These are phyloP conservation scores for Botryotinia narcissicola DNA, from an alignment of 2,329 filamentous ascomycete genomes.

Conservation along the genomic window DNA sequence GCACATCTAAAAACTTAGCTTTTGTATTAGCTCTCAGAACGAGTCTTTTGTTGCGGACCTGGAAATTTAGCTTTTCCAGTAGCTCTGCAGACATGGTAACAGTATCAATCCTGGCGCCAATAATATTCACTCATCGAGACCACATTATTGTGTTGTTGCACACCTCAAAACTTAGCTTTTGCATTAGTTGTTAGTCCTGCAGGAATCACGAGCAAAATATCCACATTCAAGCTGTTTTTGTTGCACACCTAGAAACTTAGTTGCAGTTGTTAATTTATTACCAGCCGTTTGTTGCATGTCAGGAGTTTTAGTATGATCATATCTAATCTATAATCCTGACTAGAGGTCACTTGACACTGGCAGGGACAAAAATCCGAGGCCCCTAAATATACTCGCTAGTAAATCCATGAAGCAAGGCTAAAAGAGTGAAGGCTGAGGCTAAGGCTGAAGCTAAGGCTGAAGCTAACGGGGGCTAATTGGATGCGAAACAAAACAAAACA, in stretches of 20 bases:
- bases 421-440: not conserved
- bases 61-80: constrained; percentile 1
- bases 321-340: not conserved
- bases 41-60: constrained; percentile 9
- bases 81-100: not conserved
- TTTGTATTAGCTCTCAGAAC: not conserved
- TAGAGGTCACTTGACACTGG: not conserved
- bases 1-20: not conserved
- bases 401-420: not conserved
- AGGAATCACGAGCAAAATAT: not conserved
- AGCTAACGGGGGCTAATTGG: not conserved
- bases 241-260: not conserved
- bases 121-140: not conserved
- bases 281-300: not conserved
- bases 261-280: not conserved
- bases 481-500: constrained; percentile 4
- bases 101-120: constrained; percentile 1
- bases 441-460: constrained; percentile 9
- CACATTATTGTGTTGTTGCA: constrained; percentile 15
- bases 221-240: not conserved
- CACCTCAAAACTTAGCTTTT: constrained; percentile 18
- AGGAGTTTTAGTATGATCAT: not conserved
- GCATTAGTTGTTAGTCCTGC: not conserved
- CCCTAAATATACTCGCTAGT: not conserved
- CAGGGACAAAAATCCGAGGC: not conserved